These are phyloP conservation scores for Candida ipomoeae DNA, from an alignment of 805 yeast species.

Conservation along the genomic window DNA sequence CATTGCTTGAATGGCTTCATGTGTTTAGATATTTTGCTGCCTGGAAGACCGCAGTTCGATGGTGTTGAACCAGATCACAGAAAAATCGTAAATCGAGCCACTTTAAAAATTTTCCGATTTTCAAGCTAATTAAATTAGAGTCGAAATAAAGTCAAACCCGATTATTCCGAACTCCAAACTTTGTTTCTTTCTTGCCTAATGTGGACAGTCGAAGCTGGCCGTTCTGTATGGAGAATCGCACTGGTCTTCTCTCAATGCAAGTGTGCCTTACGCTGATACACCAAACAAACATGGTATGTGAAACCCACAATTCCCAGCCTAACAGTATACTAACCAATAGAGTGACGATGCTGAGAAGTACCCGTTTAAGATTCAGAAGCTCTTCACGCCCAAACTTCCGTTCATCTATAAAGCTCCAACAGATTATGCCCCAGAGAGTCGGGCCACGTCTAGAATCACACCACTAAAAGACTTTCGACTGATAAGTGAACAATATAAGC, in stretches of 20 bases:
- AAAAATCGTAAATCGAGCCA: too few species aligned
- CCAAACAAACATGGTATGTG: constrained; percentile 1
- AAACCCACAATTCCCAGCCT: not conserved
- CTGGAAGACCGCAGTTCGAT: too few species aligned
- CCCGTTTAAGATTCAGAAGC: constrained; percentile 43
- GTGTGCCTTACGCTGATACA: not conserved
- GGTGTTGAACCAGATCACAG: too few species aligned
- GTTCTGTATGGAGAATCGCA: constrained; percentile 2
- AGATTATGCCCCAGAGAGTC: constrained; percentile 45
- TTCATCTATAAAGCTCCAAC: constrained; percentile 44
- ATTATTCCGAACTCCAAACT: too few species aligned
- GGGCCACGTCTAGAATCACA: constrained; percentile 45
- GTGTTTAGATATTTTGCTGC: too few species aligned
- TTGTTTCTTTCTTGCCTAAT: not conserved
- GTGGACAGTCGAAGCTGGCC: not conserved
- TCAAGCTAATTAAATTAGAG: too few species aligned
- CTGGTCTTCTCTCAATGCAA: not conserved
- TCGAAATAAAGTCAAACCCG: not conserved
- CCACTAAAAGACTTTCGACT: constrained; percentile 40
- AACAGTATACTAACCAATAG: constrained; percentile 13
- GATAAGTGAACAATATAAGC: constrained; percentile 24
- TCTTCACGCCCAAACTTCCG: constrained; percentile 58
- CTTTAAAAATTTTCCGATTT: too few species aligned
- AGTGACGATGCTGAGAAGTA: constrained; percentile 24
- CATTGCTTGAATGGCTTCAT: too few species aligned